These are phyloP conservation scores for Pseudocercospora pini-densiflorae DNA, from an alignment of 2,329 filamentous ascomycete genomes.

Conservation along the genomic window DNA sequence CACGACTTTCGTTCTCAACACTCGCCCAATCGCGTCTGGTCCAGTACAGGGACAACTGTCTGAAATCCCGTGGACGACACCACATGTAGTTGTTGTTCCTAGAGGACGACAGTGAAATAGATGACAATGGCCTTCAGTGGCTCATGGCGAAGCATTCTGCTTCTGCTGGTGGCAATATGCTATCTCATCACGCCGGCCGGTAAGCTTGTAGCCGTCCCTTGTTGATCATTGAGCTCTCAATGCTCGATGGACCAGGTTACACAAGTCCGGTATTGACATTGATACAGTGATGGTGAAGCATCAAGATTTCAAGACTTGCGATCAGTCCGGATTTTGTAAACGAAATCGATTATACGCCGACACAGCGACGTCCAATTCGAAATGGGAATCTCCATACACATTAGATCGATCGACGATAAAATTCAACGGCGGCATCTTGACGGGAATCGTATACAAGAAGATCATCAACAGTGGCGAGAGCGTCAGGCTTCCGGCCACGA, in stretches of 20 bases:
- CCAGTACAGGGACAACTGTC: neutral
- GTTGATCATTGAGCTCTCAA: slow-evolving; percentile 7
- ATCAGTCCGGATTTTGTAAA: slow-evolving; percentile 96
- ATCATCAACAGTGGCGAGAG: slow-evolving; percentile 68
- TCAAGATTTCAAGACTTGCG: slow-evolving; percentile 95
- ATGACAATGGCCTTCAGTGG: slow-evolving; percentile 31
- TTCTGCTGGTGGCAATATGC: slow-evolving; percentile 62
- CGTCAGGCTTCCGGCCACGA: slow-evolving; percentile 77
- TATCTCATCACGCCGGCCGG: slow-evolving; percentile 68
- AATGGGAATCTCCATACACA: slow-evolving; percentile 81
- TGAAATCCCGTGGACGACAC: neutral
- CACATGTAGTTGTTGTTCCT: slow-evolving; percentile 11
- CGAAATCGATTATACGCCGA: slow-evolving; percentile 92
- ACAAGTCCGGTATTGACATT: neutral
- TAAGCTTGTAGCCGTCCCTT: slow-evolving; percentile 47
- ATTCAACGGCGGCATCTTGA: slow-evolving; percentile 79
- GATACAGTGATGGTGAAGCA: slow-evolving; percentile 81
- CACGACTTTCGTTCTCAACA: slow-evolving; percentile 10
- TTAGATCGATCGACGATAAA: slow-evolving; percentile 72
- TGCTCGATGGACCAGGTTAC: neutral
- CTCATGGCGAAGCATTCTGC: slow-evolving; percentile 67
- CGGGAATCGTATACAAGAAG: slow-evolving; percentile 81
- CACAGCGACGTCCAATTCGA: slow-evolving; percentile 65
- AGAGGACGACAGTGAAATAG: slow-evolving; percentile 15
- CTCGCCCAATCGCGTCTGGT: slow-evolving; percentile 3